These are phyloP conservation scores for Azolla pinnata DNA, from an alignment of 75 land plant species.

Conservation along the genomic window DNA sequence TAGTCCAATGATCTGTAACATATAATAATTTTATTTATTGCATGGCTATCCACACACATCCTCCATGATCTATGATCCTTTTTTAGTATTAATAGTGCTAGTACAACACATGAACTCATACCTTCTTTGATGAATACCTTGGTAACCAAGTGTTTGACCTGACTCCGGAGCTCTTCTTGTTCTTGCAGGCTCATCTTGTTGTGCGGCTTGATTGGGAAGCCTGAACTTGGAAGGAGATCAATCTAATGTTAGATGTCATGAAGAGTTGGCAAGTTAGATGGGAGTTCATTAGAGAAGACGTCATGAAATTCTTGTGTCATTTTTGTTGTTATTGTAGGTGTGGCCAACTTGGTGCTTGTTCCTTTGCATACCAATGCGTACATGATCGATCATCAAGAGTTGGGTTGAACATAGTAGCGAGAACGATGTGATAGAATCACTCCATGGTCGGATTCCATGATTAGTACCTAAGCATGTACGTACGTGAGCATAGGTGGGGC, in stretches of 20 bases:
- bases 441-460: too few relatives aligned
- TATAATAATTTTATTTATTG: slow-evolving; percentile 14
- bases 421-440: too few relatives aligned
- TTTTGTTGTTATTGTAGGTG: background rate
- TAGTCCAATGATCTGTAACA: slow-evolving; percentile 4
- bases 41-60: slow-evolving; percentile 12
- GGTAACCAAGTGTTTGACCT: slow-evolving; percentile 7
- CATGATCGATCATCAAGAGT: too few relatives aligned
- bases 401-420: too few relatives aligned
- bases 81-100: background rate
- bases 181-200: background rate
- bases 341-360: background rate
- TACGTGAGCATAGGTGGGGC: too few relatives aligned
- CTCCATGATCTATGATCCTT: slow-evolving; percentile 8
- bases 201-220: background rate
- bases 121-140: slow-evolving; percentile 10
- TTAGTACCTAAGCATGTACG: too few relatives aligned
- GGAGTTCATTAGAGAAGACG: background rate
- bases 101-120: slow-evolving; percentile 9
- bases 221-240: background rate
- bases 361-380: background rate
- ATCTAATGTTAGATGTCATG: background rate
- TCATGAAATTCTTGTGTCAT: background rate
- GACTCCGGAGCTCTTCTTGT: background rate
- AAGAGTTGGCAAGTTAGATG: background rate